A percentile compares a stretch with the other conserved stretches of the same genome.
phyloP scores from a whole-genome alignment of 176 grass and related monocot genomes.

The Triticum urartu region DNA sequence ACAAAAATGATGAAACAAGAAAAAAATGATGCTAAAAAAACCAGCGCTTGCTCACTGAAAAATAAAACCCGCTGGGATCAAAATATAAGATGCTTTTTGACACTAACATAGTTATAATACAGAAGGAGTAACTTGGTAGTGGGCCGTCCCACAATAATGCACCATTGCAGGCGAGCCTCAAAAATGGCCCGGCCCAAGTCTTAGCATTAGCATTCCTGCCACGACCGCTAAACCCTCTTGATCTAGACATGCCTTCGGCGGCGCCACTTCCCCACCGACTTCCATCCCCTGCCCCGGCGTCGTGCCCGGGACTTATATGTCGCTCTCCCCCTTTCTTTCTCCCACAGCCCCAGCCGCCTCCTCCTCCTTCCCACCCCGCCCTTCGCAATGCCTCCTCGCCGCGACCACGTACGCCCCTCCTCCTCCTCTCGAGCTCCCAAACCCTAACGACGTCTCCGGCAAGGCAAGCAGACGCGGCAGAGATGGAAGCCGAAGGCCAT shows the following conservation, averaged over 20 bases:
- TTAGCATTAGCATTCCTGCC: background rate
- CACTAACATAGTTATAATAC: too few species aligned
- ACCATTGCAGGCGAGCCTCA: too few species aligned
- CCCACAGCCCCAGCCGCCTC: constrained; percentile 22
- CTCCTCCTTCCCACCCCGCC: constrained; percentile 17
- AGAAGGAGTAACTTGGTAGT: too few species aligned
- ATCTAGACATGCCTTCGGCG: background rate
- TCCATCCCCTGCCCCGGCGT: background rate
- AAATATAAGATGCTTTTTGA: too few species aligned
- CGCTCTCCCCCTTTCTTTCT: constrained; percentile 9
- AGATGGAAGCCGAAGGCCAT: constrained; percentile 50
- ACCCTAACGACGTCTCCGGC: background rate
- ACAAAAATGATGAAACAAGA: too few species aligned
- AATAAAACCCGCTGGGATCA: too few species aligned
- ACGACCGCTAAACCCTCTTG: background rate
- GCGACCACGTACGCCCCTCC: constrained; percentile 11
- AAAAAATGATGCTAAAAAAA: too few species aligned
- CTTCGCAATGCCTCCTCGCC: constrained; percentile 26
- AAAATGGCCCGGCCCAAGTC: too few species aligned
- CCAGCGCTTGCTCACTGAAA: too few species aligned
- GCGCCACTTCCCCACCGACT: background rate
- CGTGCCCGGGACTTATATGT: background rate
- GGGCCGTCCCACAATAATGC: too few species aligned
- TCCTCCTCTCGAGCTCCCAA: background rate
- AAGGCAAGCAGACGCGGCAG: constrained; percentile 35